Evolutionary conservation across 192 early-diverging fungal species (phyloP).

Genomic region (Neocallimastix lanati): DNA sequence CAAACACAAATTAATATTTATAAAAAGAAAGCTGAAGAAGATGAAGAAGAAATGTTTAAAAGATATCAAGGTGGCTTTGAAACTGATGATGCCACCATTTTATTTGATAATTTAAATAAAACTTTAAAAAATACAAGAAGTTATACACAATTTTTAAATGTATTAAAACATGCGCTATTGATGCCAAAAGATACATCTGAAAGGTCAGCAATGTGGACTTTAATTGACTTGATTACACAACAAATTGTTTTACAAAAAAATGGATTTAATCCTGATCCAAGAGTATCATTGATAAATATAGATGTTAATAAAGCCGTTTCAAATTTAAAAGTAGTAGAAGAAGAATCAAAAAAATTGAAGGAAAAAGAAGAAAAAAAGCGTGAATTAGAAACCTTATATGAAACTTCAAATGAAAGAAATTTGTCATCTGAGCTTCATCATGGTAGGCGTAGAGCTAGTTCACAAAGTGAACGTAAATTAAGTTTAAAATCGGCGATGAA

Average conservation of each 20-base stretch:
- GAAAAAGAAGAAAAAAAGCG: background rate
- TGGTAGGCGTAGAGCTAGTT: background rate
- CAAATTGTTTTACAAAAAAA: background rate
- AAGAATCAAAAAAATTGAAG: background rate
- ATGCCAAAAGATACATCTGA: background rate
- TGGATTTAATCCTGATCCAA: background rate
- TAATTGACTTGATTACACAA: background rate
- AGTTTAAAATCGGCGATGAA: background rate
- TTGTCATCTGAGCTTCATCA: background rate
- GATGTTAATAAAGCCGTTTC: background rate
- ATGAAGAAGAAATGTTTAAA: slow-evolving; percentile 21
- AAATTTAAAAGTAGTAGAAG: background rate
- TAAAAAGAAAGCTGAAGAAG: slow-evolving; percentile 22
- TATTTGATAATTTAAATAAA: background rate
- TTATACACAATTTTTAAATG: background rate
- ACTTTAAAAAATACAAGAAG: background rate
- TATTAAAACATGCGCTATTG: background rate
- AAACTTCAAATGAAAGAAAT: background rate
- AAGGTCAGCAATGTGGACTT: background rate
- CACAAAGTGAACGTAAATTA: background rate
- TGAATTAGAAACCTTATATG: background rate
- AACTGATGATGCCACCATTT: background rate
- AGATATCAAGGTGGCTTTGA: background rate
- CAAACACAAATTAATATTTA: slow-evolving; percentile 36
- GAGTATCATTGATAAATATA: background rate